Percentiles rank a stretch among this genome's conserved stretches.
Conservation (phyloP, 768 basidiomycete genomes). For the Pulveroboletus ravenelii region DNA sequence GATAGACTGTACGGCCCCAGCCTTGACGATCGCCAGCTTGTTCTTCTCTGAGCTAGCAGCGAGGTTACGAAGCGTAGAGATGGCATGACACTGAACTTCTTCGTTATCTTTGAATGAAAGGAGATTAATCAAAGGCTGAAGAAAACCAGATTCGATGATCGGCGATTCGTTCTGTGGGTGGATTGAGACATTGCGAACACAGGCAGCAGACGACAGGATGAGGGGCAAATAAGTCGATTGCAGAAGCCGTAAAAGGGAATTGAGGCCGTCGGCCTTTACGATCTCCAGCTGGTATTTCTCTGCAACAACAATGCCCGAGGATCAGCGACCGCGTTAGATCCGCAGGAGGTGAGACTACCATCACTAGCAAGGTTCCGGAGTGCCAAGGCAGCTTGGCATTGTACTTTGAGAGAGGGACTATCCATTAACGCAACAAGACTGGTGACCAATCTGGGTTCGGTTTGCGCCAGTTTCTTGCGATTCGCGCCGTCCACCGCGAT, state of each 20-base stretch:
- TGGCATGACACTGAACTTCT: constrained; percentile 99
- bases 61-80: constrained; percentile 92
- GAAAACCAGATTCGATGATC: constrained; percentile 97
- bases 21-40: constrained; percentile 96
- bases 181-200: constrained; percentile 98
- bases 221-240: constrained; percentile 97
- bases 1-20: constrained; percentile 94
- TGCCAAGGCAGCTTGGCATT: constrained; percentile 96
- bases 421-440: constrained; percentile 97
- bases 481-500: constrained; percentile 97
- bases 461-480: constrained; percentile 89
- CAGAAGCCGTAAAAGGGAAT: constrained; percentile 86
- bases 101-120: constrained; percentile 99
- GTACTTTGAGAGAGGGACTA: constrained; percentile 94
- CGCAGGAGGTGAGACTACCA: constrained; percentile 42
- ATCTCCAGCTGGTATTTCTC: constrained; percentile 99
- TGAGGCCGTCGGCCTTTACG: constrained; percentile 90
- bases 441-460: constrained; percentile 90
- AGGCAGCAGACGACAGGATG: constrained; percentile 96
- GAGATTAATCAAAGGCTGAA: constrained; percentile 92
- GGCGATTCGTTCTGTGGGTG: constrained; percentile 98
- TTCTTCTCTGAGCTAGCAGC: constrained; percentile 98
- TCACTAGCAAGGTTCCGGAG: constrained; percentile 96
- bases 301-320: constrained; percentile 28
- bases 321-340: constrained; percentile 17